Conservation (phyloP, 2,329 filamentous ascomycete species). For the Colletotrichum shisoi region DNA sequence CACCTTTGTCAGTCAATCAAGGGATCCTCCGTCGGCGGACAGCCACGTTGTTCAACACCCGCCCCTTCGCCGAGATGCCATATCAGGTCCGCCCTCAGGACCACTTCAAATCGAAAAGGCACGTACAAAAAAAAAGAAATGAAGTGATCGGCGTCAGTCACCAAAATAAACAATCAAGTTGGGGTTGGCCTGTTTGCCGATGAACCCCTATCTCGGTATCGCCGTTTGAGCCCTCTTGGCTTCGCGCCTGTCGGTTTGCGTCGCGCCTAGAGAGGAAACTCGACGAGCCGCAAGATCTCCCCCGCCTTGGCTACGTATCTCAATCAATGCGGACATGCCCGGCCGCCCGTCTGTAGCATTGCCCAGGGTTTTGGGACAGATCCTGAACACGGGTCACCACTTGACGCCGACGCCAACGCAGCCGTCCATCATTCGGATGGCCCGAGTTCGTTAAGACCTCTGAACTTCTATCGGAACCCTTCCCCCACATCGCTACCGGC, state of each 20-base stretch:
- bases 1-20: slow-evolving; percentile 1
- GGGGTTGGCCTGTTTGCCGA: slow-evolving; percentile 24
- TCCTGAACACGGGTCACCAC: slow-evolving; percentile 9
- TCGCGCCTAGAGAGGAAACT: background rate
- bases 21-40: background rate
- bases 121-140: background rate
- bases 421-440: slow-evolving; percentile 11
- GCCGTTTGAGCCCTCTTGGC: slow-evolving; percentile 12
- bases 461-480: slow-evolving; percentile 9
- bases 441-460: slow-evolving; percentile 1
- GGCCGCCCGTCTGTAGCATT: background rate
- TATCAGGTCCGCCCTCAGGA: background rate
- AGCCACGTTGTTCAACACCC: slow-evolving; percentile 21
- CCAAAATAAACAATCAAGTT: slow-evolving; percentile 12
- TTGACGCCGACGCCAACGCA: slow-evolving; percentile 8
- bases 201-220: slow-evolving; percentile 22
- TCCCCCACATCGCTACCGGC: slow-evolving; percentile 28
- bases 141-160: slow-evolving; percentile 10
- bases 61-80: background rate
- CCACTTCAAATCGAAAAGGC: background rate
- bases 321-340: too few species aligned
- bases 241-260: background rate
- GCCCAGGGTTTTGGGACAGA: background rate
- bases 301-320: background rate
- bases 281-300: background rate